Evolutionary conservation across 176 grass and related monocot genomes (phyloP).

Genomic region (Secale cereale): DNA sequence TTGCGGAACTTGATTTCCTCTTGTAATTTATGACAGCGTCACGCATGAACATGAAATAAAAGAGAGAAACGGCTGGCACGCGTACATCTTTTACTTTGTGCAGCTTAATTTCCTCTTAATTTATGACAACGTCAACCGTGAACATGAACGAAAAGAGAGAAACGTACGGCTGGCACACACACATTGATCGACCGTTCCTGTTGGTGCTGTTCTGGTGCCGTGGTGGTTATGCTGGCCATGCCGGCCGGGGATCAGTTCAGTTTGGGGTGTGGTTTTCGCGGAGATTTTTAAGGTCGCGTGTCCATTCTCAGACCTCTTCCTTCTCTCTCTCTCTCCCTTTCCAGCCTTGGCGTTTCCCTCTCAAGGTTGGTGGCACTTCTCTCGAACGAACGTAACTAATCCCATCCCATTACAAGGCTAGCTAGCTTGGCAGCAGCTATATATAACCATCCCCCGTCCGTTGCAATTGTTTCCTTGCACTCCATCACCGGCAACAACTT

Average conservation of each 20-base stretch:
- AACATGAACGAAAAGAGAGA: not conserved
- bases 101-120: not conserved
- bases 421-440: slow-evolving; percentile 25
- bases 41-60: not conserved
- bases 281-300: slow-evolving; percentile 80
- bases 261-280: slow-evolving; percentile 49
- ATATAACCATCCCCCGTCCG: slow-evolving; percentile 56
- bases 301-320: slow-evolving; percentile 17
- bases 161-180: not conserved
- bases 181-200: slow-evolving; percentile 8
- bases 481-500: slow-evolving; percentile 27
- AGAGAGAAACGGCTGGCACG: not conserved
- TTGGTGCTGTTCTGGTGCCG: slow-evolving; percentile 28
- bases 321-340: not conserved
- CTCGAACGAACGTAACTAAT: slow-evolving; percentile 50
- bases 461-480: slow-evolving; percentile 56
- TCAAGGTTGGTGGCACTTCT: slow-evolving; percentile 66
- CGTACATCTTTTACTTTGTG: not conserved
- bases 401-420: slow-evolving; percentile 47
- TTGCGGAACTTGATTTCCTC: not conserved
- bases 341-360: slow-evolving; percentile 4
- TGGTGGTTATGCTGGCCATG: slow-evolving; percentile 37
- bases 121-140: not conserved
- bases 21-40: not conserved
- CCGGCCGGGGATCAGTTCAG: not conserved